phyloP scores from a whole-genome alignment of 768 basidiomycete species.

The Cystobasidiopsis lactophilus region DNA sequence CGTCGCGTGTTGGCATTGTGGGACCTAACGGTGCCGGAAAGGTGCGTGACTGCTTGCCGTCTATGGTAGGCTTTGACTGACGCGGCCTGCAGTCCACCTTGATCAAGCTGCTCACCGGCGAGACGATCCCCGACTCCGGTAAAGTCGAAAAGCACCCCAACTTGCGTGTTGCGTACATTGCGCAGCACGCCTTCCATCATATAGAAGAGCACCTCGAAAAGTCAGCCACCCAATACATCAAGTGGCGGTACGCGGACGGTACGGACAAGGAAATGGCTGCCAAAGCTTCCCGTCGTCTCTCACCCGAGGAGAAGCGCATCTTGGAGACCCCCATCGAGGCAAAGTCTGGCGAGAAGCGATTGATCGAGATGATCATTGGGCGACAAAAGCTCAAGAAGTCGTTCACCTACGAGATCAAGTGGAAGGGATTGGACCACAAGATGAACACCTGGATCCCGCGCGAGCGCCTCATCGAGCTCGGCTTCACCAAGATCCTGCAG shows the following conservation, averaged over 20 bases:
- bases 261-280: constrained; percentile 86
- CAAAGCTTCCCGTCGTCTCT: constrained; percentile 72
- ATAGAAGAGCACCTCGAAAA: constrained; percentile 82
- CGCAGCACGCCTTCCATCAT: constrained; percentile 95
- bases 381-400: constrained; percentile 93
- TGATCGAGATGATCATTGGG: constrained; percentile 50
- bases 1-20: constrained; percentile 91
- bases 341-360: constrained; percentile 70
- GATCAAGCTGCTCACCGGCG: constrained; percentile 84
- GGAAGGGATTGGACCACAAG: constrained; percentile 26
- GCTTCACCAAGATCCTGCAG: constrained; percentile 69
- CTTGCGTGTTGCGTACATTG: constrained; percentile 84
- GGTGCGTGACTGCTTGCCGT: constrained; percentile 27
- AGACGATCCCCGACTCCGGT: constrained; percentile 75
- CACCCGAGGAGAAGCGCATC: constrained; percentile 56
- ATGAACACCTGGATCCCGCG: constrained; percentile 82
- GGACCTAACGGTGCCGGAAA: constrained; percentile 97
- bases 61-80: constrained; percentile 45
- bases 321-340: constrained; percentile 75
- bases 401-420: constrained; percentile 60
- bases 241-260: constrained; percentile 98
- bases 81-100: constrained; percentile 50
- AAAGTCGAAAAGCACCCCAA: constrained; percentile 83
- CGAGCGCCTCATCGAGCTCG: constrained; percentile 61
- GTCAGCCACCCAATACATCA: constrained; percentile 87